Evolutionary conservation across 805 yeast species (phyloP).

Genomic region (Vanderwaltozyma polyspora): DNA sequence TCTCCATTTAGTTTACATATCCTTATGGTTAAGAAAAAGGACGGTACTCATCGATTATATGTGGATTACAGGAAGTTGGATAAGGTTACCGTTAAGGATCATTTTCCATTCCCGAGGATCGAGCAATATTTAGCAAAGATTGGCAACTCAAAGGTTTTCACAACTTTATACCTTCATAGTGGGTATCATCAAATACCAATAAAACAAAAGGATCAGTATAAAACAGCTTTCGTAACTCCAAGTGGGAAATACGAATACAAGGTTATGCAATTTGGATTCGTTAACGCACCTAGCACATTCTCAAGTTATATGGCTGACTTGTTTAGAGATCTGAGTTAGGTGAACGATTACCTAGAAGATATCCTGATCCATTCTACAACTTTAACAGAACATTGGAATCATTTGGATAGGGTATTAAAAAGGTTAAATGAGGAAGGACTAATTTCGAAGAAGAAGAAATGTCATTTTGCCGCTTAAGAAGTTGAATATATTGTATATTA

Average conservation of each 20-base stretch:
- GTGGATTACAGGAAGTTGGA: constrained; percentile 7
- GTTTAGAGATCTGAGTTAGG: constrained; percentile 7
- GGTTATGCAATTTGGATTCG: constrained; percentile 13
- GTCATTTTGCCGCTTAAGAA: constrained; percentile 3
- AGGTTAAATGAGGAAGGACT: constrained; percentile 2
- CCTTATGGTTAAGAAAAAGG: constrained; percentile 9
- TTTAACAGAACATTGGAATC: constrained; percentile 8
- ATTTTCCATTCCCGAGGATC: constrained; percentile 5
- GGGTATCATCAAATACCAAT: constrained; percentile 10
- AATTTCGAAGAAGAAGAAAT: constrained; percentile 9
- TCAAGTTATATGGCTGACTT: constrained; percentile 12
- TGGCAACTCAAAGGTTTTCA: constrained; percentile 2
- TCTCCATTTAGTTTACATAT: constrained; percentile 9
- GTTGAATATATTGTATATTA: constrained; percentile 9
- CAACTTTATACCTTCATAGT: constrained; percentile 6
- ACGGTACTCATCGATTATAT: constrained; percentile 4
- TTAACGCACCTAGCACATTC: constrained; percentile 13
- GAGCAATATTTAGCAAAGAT: constrained; percentile 2
- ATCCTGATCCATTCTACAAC: constrained; percentile 6
- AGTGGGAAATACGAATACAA: constrained; percentile 8
- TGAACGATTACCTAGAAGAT: constrained; percentile 10
- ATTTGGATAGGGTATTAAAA: constrained; percentile 6
- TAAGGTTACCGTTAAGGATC: constrained; percentile 5
- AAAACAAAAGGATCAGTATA: constrained; percentile 2
- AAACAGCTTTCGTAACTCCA: constrained; percentile 8